phyloP scores from a whole-genome alignment of 257 asterid genomes.

The Lavandula angustifolia region DNA sequence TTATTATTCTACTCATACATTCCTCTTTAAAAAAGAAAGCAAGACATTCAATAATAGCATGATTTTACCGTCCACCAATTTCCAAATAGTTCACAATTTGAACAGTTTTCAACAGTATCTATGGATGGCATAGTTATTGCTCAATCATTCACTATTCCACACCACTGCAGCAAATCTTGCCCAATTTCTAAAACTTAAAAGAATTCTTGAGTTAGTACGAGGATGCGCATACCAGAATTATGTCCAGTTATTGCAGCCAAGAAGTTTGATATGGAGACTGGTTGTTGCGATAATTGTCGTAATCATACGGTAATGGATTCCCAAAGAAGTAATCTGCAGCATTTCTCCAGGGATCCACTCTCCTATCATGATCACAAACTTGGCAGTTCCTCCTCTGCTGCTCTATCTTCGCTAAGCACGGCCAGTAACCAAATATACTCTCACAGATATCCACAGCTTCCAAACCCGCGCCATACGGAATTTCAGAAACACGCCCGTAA shows the following conservation, averaged over 20 bases:
- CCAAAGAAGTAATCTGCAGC: slow-evolving; percentile 86
- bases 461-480: slow-evolving; percentile 75
- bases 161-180: neutral
- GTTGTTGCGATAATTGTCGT: slow-evolving; percentile 31
- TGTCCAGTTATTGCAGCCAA: slow-evolving; percentile 7
- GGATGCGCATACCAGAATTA: neutral
- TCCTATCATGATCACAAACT: slow-evolving; percentile 36
- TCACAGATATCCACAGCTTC: slow-evolving; percentile 82
- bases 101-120: too few species aligned
- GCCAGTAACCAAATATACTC: slow-evolving; percentile 83
- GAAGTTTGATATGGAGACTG: slow-evolving; percentile 23
- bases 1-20: neutral
- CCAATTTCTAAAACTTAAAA: neutral
- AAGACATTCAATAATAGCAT: slow-evolving; percentile 22
- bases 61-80: slow-evolving; percentile 42
- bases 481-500: slow-evolving; percentile 24
- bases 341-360: slow-evolving; percentile 57
- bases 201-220: neutral
- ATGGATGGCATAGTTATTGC: too few species aligned
- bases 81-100: slow-evolving; percentile 4
- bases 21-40: slow-evolving; percentile 22
- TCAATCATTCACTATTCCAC: neutral
- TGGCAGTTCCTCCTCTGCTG: slow-evolving; percentile 28
- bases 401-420: slow-evolving; percentile 59
- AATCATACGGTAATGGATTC: slow-evolving; percentile 35